These are phyloP conservation scores for Phytopythium boreale DNA, from an alignment of 352 stramenopile species.

Conservation along the genomic window DNA sequence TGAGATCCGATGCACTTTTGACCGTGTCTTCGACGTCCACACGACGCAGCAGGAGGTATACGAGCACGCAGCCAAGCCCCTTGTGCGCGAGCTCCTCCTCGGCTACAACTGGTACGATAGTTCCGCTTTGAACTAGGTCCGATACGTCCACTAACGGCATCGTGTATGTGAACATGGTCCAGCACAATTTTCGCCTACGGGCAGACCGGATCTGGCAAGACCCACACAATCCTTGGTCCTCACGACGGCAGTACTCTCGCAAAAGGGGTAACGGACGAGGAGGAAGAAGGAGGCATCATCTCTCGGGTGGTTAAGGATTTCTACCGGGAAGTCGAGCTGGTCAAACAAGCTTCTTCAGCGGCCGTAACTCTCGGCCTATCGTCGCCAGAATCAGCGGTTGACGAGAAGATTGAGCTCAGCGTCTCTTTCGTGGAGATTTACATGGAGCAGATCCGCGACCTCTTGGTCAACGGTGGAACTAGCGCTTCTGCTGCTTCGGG, in stretches of 20 bases:
- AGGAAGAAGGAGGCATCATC: constrained; percentile 67
- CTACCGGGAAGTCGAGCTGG: constrained; percentile 29
- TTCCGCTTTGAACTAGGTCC: neutral
- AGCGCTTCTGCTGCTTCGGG: constrained; percentile 15
- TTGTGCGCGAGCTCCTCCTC: constrained; percentile 65
- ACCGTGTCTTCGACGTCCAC: constrained; percentile 60
- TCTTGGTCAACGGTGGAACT: constrained; percentile 30
- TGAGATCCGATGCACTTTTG: constrained; percentile 67
- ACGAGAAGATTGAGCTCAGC: constrained; percentile 41
- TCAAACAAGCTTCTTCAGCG: constrained; percentile 9
- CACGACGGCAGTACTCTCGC: constrained; percentile 34
- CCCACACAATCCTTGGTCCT: constrained; percentile 75
- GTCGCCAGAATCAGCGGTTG: neutral
- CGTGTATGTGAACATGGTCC: constrained; percentile 35
- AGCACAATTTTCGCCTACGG: constrained; percentile 95
- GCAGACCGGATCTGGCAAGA: constrained; percentile 95
- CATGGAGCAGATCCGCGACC: constrained; percentile 84
- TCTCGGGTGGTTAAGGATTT: constrained; percentile 53
- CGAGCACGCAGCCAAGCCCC: constrained; percentile 59
- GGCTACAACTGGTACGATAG: constrained; percentile 69
- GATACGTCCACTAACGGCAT: neutral
- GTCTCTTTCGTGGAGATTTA: constrained; percentile 88
- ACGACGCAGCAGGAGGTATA: constrained; percentile 74
- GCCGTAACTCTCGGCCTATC: neutral
- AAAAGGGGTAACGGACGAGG: constrained; percentile 14